Evolutionary conservation across 1,139 yeast genomes (phyloP).

Genomic region (Diutina pseudorugosa): DNA sequence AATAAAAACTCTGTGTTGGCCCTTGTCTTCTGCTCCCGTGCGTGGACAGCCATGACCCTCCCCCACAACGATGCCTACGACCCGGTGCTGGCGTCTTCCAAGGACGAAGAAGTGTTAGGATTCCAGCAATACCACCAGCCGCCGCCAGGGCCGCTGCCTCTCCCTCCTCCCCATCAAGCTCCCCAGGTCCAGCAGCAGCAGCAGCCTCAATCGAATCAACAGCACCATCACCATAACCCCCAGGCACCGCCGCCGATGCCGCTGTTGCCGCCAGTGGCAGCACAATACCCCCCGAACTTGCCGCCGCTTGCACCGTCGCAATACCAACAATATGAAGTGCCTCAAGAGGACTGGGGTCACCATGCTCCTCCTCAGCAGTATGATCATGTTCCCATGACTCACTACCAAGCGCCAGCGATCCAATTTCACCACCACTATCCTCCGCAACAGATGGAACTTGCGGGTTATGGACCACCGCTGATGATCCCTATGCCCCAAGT

Average conservation of each 20-base stretch:
- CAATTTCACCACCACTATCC: slow-evolving; percentile 1
- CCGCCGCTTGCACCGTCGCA: neutral
- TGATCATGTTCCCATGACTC: neutral
- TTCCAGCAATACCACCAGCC: neutral
- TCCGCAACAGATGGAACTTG: neutral
- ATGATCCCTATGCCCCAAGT: neutral
- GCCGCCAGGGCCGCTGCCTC: neutral
- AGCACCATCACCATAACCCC: neutral
- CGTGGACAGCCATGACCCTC: neutral
- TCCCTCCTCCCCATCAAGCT: neutral
- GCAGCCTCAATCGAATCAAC: neutral
- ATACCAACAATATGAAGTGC: neutral
- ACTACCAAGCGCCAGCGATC: neutral
- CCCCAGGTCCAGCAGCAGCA: neutral
- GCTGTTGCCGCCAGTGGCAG: neutral
- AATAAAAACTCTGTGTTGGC: neutral
- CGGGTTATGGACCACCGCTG: neutral
- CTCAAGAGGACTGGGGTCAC: neutral
- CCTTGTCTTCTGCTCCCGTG: neutral
- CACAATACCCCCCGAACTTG: neutral
- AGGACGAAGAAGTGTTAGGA: neutral
- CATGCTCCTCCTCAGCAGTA: neutral
- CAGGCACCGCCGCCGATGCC: neutral
- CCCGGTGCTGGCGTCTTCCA: neutral
- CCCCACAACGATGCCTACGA: neutral